Evolutionary conservation across 2,329 filamentous ascomycete genomes (phyloP).

Genomic region (Cordyceps tenuipes): DNA sequence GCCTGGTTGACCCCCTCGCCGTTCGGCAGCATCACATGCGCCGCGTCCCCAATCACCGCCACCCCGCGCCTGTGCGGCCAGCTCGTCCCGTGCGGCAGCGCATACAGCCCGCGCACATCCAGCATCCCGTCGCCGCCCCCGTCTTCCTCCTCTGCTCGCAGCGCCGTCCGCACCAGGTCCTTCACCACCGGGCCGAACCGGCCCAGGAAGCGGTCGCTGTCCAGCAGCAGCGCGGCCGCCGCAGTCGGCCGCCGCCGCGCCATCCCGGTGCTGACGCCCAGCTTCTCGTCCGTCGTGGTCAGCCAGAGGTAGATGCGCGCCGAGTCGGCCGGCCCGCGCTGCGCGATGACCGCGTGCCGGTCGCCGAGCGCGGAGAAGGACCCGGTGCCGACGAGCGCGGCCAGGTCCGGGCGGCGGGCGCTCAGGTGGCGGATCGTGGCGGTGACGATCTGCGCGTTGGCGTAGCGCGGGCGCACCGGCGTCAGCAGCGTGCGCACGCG

Average conservation of each 20-base stretch:
- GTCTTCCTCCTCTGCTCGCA: slow-evolving; percentile 16
- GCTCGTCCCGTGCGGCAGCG: slow-evolving; percentile 32
- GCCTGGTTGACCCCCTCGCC: slow-evolving; percentile 48
- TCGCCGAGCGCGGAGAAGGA: slow-evolving; percentile 2
- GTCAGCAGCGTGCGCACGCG: slow-evolving; percentile 29
- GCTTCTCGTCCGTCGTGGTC: slow-evolving; percentile 18
- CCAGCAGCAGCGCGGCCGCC: background rate
- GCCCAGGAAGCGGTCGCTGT: background rate
- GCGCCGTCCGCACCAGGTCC: slow-evolving; percentile 21
- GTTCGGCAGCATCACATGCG: slow-evolving; percentile 43
- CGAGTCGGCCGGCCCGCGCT: slow-evolving; percentile 23
- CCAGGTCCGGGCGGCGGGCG: slow-evolving; percentile 28
- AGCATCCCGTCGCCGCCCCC: slow-evolving; percentile 13
- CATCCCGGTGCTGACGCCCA: background rate
- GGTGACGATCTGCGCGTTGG: slow-evolving; percentile 30
- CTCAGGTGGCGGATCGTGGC: slow-evolving; percentile 27
- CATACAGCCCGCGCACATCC: slow-evolving; percentile 22
- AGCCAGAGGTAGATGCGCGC: slow-evolving; percentile 24
- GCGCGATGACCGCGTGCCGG: slow-evolving; percentile 25
- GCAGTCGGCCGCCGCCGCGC: background rate
- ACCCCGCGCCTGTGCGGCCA: slow-evolving; percentile 35
- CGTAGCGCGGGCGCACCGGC: slow-evolving; percentile 28
- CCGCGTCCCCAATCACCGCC: slow-evolving; percentile 48
- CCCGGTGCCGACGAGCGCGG: slow-evolving; percentile 17
- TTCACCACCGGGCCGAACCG: slow-evolving; percentile 14